These are phyloP conservation scores for Curvularia spicifera DNA, from an alignment of 2,329 filamentous ascomycete genomes.

Conservation along the genomic window DNA sequence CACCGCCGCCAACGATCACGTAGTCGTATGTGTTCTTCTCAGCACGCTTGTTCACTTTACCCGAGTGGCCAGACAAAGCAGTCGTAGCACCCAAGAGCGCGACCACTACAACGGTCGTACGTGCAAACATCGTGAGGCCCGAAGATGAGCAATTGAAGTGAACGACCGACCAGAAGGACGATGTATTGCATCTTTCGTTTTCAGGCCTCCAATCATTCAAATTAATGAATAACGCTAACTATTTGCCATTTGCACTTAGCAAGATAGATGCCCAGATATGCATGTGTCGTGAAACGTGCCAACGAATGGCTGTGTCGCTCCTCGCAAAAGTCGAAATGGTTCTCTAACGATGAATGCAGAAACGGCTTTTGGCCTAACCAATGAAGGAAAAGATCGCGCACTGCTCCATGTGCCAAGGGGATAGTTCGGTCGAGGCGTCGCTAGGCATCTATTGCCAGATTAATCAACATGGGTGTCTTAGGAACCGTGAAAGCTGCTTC, in stretches of 20 bases:
- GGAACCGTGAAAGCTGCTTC: background rate
- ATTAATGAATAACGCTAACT: background rate
- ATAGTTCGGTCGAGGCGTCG: background rate
- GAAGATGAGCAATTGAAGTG: background rate
- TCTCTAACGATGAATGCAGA: background rate
- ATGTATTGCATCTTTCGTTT: background rate
- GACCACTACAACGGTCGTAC: conserved; percentile 20
- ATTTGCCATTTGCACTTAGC: background rate
- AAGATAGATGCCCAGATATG: background rate
- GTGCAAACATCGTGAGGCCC: conserved; percentile 27
- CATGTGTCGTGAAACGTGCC: background rate
- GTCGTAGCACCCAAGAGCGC: conserved; percentile 21
- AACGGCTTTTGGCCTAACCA: background rate
- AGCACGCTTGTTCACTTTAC: conserved; percentile 5
- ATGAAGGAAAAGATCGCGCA: background rate
- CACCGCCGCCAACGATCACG: conserved; percentile 38
- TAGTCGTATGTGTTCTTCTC: conserved; percentile 33
- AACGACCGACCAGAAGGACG: background rate
- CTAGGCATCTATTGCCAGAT: background rate
- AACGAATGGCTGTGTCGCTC: background rate
- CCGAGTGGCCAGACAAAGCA: conserved; percentile 19
- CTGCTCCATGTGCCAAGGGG: background rate
- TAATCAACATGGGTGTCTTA: background rate
- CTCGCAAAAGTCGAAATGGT: background rate
- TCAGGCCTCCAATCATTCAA: background rate